Conservation (phyloP, 2,329 filamentous ascomycete genomes). For the Hymenoscyphus occultus region DNA sequence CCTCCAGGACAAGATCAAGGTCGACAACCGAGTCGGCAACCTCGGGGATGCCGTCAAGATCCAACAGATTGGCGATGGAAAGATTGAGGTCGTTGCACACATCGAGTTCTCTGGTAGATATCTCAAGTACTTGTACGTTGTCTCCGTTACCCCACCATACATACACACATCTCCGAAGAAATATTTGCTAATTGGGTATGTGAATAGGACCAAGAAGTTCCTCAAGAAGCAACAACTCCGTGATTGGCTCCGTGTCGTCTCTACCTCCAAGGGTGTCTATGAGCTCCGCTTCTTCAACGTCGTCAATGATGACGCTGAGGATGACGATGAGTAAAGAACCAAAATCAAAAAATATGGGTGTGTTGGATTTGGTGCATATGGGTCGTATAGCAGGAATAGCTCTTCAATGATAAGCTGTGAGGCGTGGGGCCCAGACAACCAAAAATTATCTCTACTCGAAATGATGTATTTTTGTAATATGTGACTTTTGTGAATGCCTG, state of each 20-base stretch:
- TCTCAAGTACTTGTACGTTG: slow-evolving; percentile 95
- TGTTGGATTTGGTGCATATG: slow-evolving; percentile 15
- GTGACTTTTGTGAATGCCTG: not conserved
- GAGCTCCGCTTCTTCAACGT: slow-evolving; percentile 99
- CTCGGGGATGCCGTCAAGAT: slow-evolving; percentile 91
- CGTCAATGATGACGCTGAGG: slow-evolving; percentile 95
- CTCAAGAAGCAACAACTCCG: slow-evolving; percentile 99
- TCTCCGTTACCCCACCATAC: not conserved
- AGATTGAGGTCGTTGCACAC: slow-evolving; percentile 96
- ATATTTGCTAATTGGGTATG: slow-evolving; percentile 26
- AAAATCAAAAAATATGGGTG: slow-evolving; percentile 15
- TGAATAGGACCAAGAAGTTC: slow-evolving; percentile 95
- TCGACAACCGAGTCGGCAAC: slow-evolving; percentile 97
- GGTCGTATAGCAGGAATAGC: slow-evolving; percentile 20
- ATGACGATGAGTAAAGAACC: slow-evolving; percentile 89
- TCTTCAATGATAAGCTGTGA: slow-evolving; percentile 17
- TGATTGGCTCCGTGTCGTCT: slow-evolving; percentile 99
- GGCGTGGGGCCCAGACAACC: slow-evolving; percentile 11
- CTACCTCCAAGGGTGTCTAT: slow-evolving; percentile 96
- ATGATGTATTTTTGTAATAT: not conserved
- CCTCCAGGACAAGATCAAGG: slow-evolving; percentile 99
- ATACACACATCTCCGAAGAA: not conserved
- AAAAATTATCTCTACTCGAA: not conserved
- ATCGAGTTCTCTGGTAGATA: slow-evolving; percentile 98
- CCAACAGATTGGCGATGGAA: slow-evolving; percentile 88